phyloP scores from a whole-genome alignment of 495 filamentous ascomycete species.

The Lophiostoma macrostomum region DNA sequence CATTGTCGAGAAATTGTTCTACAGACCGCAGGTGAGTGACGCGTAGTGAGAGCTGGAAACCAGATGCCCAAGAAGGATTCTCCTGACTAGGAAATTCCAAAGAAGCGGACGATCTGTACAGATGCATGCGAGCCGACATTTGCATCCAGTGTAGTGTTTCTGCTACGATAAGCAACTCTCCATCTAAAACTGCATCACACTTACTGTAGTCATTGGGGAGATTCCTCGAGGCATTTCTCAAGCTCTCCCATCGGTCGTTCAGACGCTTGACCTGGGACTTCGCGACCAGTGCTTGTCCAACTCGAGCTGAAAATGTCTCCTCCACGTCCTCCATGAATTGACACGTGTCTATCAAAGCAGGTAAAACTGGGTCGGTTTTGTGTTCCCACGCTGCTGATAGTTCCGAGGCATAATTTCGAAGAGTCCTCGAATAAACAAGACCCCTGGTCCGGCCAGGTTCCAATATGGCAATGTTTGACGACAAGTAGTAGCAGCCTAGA shows the following conservation, averaged over 20 bases:
- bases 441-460: conserved; percentile 4
- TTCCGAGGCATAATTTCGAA: conserved; percentile 12
- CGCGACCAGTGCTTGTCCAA: conserved; percentile 15
- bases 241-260: conserved; percentile 17
- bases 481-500: conserved; percentile 29
- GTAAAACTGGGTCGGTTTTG: conserved; percentile 10
- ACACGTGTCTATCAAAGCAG: conserved; percentile 16
- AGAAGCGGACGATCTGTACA: neutral
- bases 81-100: conserved; percentile 5
- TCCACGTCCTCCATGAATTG: conserved; percentile 26
- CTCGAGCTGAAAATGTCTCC: conserved; percentile 15
- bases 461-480: conserved; percentile 4
- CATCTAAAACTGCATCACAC: neutral
- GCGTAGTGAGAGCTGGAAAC: conserved; percentile 20
- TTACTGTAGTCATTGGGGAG: conserved; percentile 16
- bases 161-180: neutral
- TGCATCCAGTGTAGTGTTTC: conserved; percentile 23
- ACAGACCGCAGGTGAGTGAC: conserved; percentile 18
- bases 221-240: conserved; percentile 8
- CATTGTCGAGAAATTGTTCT: conserved; percentile 23
- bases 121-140: conserved; percentile 4
- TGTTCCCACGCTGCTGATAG: conserved; percentile 6
- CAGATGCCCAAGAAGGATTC: conserved; percentile 11
- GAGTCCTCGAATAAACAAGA: conserved; percentile 4
- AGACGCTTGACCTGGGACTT: conserved; percentile 20